Base-by-base conservation (phyloP, 768 basidiomycete genomes). In the Chalciporus sphaerocephalus region DNA sequence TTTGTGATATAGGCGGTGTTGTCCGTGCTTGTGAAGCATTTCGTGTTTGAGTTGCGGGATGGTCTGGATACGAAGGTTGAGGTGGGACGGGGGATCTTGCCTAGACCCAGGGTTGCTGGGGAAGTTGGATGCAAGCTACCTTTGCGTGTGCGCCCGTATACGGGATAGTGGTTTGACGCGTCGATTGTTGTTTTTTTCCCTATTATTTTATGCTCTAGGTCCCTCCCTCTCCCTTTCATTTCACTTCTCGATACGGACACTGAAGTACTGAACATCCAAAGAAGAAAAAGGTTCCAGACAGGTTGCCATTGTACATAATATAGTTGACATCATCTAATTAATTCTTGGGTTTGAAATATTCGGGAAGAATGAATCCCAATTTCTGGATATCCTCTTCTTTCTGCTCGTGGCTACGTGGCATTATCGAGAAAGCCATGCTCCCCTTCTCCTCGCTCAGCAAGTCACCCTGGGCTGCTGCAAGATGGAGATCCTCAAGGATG, bases 341-440 rank as follows among this genome's bases (percentile, higher is more conserved):
- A 17, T 60, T 56, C 1, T 25, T 38, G 3, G 36, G 22, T 13
- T 50, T 40, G 56, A 92, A 92, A 63, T 93, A 92, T 30, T 79
- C 74, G 0, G 92, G 91, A 5, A 94, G 72, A 53, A 96, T 72
- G 67, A 72, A 94, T 22, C 76, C 73, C 36, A 95, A 71, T 66
- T 83, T 91, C 67, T 76, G 64, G 47, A 74, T 68, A 55, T 90
- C 84, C 51, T 79, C 83, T 4, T 70, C 69, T 20, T 71, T 77
- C 58, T 76, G 76, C 41, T 72, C 64, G 36, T 66, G 74, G 1
- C 78, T 72, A 28, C 71, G 70, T 9, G 89, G 89, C 82, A 95
- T 87, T 65, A 94, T 86, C 30, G 87, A 80, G 59, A 78, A 86
- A 54, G 79, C 73, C 94, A 96, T 96, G n/a, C 72, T 74, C 9